Percentiles rank a stretch among this genome's conserved stretches.
These are phyloP conservation scores for Phytopythium helicoides DNA, from an alignment of 352 stramenopile species.

Conservation along the genomic window DNA sequence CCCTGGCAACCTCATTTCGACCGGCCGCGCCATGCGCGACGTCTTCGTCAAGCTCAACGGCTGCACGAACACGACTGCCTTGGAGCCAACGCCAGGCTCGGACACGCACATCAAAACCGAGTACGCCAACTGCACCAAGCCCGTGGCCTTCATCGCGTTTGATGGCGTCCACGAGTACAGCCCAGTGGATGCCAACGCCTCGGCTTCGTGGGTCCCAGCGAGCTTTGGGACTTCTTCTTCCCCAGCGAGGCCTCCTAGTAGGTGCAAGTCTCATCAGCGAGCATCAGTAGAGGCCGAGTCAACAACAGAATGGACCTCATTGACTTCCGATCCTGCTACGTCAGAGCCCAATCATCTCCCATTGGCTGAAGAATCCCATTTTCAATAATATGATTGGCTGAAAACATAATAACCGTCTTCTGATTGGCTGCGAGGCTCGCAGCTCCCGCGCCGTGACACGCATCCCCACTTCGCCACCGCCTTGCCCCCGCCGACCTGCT, in stretches of 20 bases:
- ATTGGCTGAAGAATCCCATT: no score
- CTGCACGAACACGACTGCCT: constrained; percentile 21
- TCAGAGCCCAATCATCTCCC: no score
- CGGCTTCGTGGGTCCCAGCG: constrained; percentile 18
- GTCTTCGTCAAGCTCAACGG: constrained; percentile 28
- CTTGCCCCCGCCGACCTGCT: not conserved
- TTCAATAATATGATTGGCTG: no score
- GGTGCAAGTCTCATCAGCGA: no score
- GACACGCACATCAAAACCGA: constrained; percentile 31
- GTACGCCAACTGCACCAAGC: constrained; percentile 29
- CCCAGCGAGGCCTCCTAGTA: no score
- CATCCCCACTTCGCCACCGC: not conserved
- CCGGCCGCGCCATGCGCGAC: constrained; percentile 18
- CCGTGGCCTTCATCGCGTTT: constrained; percentile 25
- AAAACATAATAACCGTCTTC: no score
- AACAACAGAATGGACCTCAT: no score
- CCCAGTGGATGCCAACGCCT: constrained; percentile 16
- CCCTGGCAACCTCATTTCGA: constrained; percentile 19
- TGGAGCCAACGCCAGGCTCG: constrained; percentile 15
- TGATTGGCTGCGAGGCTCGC: no score
- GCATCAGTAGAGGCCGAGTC: no score
- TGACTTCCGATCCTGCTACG: no score
- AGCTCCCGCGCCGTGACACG: not conserved
- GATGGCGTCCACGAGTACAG: constrained; percentile 30
- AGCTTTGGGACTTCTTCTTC: constrained; percentile 32